A percentile compares a stretch with the other conserved stretches of the same genome.
phyloP scores from a whole-genome alignment of 768 basidiomycete species.

The Rhodotorula toruloides region DNA sequence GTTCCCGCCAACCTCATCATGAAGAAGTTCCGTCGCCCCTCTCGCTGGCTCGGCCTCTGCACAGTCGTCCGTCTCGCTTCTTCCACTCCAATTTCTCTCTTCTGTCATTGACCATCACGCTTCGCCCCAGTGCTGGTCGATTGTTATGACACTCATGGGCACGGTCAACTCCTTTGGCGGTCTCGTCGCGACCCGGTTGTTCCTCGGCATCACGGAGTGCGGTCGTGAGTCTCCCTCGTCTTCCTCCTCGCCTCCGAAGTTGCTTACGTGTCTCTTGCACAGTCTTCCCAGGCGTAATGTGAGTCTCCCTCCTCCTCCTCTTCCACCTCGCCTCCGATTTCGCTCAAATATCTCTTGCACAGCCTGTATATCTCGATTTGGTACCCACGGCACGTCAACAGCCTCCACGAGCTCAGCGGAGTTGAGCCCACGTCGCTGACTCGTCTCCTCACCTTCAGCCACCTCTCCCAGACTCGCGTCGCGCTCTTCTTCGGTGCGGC shows the following conservation, averaged over 20 bases:
- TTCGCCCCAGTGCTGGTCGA: background rate
- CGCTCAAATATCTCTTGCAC: background rate
- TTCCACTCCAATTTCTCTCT: no score
- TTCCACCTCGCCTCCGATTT: background rate
- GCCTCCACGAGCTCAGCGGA: no score
- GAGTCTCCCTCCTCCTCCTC: background rate
- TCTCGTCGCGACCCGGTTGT: conserved; percentile 33
- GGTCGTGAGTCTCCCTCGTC: background rate
- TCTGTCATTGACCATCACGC: no score
- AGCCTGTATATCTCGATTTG: conserved; percentile 21
- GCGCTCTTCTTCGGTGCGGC: conserved; percentile 41
- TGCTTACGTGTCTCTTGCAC: conserved; percentile 2
- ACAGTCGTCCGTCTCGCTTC: no score
- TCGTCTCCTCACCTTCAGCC: no score
- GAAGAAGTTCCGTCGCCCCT: background rate
- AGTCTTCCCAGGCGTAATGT: background rate
- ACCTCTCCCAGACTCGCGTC: conserved; percentile 37
- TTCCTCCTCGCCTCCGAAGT: conserved; percentile 7
- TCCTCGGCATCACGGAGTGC: conserved; percentile 28
- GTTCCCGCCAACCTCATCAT: conserved; percentile 3
- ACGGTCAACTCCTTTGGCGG: conserved; percentile 31
- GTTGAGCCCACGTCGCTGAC: no score
- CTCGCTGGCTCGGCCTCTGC: conserved; percentile 32
- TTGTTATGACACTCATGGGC: conserved; percentile 24
- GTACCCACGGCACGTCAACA: no score